Percentiles rank a stretch among this genome's conserved stretches.
These are phyloP conservation scores for Globisporangium mamillatum DNA, from an alignment of 352 stramenopile species.

Conservation along the genomic window DNA sequence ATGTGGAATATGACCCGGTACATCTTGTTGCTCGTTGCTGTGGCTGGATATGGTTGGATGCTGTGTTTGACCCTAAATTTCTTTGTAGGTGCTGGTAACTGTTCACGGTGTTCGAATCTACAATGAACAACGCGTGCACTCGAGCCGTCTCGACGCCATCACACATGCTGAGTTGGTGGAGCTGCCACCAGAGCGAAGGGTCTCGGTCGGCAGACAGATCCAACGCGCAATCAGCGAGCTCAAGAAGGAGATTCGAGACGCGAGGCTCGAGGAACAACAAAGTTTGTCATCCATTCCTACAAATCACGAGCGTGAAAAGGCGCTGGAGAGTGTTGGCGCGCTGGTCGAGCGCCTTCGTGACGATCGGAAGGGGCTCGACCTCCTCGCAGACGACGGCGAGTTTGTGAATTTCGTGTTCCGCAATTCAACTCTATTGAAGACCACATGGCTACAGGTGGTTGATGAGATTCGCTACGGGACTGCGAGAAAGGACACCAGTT, in stretches of 20 bases:
- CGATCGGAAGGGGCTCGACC: constrained; percentile 24
- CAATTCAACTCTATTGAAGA: constrained; percentile 41
- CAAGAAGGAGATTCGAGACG: constrained; percentile 22
- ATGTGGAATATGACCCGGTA: constrained; percentile 46
- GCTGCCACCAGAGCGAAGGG: constrained; percentile 14
- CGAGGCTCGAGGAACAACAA: constrained; percentile 3
- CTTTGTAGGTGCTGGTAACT: constrained; percentile 17
- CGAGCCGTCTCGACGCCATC: constrained; percentile 19
- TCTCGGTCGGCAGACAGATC: constrained; percentile 23
- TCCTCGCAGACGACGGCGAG: constrained; percentile 39
- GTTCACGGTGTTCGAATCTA: constrained; percentile 31
- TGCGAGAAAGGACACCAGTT: background rate
- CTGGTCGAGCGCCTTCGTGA: constrained; percentile 42
- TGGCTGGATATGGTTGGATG: background rate
- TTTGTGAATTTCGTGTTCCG: constrained; percentile 68
- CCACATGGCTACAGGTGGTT: constrained; percentile 53
- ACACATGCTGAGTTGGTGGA: constrained; percentile 12
- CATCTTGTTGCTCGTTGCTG: constrained; percentile 2
- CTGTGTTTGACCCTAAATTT: background rate
- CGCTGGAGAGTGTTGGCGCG: constrained; percentile 26
- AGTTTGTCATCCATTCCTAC: background rate
- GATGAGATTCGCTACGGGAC: constrained; percentile 38
- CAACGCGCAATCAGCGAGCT: constrained; percentile 33
- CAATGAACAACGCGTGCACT: constrained; percentile 21
- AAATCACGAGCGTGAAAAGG: background rate